Evolutionary conservation across 2,329 filamentous ascomycete genomes (phyloP).

Genomic region (Cytospora piceicola): DNA sequence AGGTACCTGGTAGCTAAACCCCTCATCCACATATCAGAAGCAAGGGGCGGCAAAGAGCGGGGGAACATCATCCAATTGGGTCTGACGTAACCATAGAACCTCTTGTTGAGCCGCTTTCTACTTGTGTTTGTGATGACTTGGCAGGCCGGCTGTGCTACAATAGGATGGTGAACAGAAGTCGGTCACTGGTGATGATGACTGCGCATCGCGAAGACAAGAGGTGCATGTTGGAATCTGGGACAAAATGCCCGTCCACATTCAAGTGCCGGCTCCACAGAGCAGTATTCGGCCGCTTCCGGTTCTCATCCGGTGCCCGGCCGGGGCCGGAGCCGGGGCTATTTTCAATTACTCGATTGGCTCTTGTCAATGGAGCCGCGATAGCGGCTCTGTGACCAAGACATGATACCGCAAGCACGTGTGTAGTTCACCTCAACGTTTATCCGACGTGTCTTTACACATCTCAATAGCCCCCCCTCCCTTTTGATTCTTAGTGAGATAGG

Average conservation of each 20-base stretch:
- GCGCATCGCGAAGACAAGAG: too few relatives aligned
- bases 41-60: neutral
- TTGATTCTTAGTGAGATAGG: neutral
- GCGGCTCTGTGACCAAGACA: constrained; percentile 2
- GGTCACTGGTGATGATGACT: too few relatives aligned
- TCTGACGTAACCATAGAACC: too few relatives aligned
- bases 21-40: constrained; percentile 1
- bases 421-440: neutral
- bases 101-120: too few relatives aligned
- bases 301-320: constrained; percentile 19
- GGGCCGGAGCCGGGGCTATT: constrained; percentile 8
- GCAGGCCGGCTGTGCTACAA: too few relatives aligned
- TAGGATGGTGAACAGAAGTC: too few relatives aligned
- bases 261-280: constrained; percentile 8
- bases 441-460: too few relatives aligned
- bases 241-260: neutral
- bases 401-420: neutral
- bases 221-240: too few relatives aligned
- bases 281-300: constrained; percentile 26
- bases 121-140: too few relatives aligned
- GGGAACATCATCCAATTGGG: neutral
- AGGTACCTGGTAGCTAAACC: too few relatives aligned
- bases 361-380: constrained; percentile 28
- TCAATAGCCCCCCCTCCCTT: neutral
- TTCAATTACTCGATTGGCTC: constrained; percentile 29